Evolutionary conservation across 345 rosid species (phyloP).

Genomic region (Hibiscus tridactylites): DNA sequence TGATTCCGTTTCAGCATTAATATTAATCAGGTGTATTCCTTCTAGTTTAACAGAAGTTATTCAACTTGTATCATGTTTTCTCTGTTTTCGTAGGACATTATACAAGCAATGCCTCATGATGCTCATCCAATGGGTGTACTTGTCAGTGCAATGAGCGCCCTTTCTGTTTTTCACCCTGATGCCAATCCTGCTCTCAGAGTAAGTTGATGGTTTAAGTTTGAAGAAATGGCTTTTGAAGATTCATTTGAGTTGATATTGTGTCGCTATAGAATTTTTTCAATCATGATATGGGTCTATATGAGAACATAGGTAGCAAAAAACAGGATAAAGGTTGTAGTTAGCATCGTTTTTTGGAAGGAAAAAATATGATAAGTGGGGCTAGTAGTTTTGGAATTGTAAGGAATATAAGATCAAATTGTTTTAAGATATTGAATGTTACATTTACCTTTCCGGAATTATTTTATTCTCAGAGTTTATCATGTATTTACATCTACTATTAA

Average conservation of each 20-base stretch:
- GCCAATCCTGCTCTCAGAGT: slow-evolving; percentile 98
- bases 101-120: slow-evolving; percentile 96
- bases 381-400: not conserved
- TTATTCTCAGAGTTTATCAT: not conserved
- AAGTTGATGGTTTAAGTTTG: slow-evolving; percentile 23
- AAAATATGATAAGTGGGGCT: not conserved
- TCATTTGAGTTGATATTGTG: not conserved
- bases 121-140: slow-evolving; percentile 99
- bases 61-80: not conserved
- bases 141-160: slow-evolving; percentile 96
- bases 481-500: slow-evolving; percentile 3
- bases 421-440: not conserved
- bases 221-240: slow-evolving; percentile 2
- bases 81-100: slow-evolving; percentile 61
- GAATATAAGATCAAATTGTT: not conserved
- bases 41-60: not conserved
- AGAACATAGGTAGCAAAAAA: not conserved
- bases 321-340: not conserved
- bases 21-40: not conserved
- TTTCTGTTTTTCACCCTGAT: slow-evolving; percentile 94
- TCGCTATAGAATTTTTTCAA: not conserved
- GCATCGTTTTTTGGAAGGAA: not conserved
- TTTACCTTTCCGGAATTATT: not conserved
- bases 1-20: not conserved
- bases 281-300: not conserved